phyloP scores from a whole-genome alignment of 2,329 filamentous ascomycete genomes.

The Hymenoscyphus scutula region DNA sequence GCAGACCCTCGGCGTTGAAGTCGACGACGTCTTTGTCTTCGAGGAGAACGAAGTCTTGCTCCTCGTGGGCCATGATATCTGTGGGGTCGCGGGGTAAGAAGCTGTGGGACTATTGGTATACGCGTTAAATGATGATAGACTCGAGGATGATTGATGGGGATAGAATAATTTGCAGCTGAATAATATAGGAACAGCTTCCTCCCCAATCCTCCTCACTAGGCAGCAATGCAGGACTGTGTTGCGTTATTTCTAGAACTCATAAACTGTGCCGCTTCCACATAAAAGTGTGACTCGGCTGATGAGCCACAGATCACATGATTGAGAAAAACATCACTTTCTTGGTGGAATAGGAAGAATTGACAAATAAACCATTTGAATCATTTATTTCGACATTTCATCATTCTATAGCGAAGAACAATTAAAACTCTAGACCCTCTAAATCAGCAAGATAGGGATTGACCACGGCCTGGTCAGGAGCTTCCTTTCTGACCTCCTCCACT shows the following conservation, averaged over 20 bases:
- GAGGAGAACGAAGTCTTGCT: conserved; percentile 14
- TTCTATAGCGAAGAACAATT: too few species aligned
- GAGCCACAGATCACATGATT: too few species aligned
- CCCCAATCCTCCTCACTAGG: neutral
- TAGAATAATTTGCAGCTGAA: neutral
- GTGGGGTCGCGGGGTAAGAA: too few species aligned
- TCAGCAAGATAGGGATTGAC: too few species aligned
- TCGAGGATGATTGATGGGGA: neutral
- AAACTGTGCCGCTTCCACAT: neutral
- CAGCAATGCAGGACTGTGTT: neutral
- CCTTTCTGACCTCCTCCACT: neutral
- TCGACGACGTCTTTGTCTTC: conserved; percentile 12
- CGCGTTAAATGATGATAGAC: neutral
- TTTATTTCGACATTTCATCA: too few species aligned
- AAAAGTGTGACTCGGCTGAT: neutral
- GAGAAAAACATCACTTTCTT: too few species aligned
- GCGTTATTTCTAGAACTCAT: neutral
- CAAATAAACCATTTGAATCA: too few species aligned
- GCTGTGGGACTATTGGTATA: neutral
- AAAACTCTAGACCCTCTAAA: too few species aligned
- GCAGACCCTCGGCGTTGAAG: conserved; percentile 13
- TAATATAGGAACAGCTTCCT: too few species aligned
- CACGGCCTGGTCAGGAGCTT: neutral
- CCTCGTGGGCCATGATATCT: conserved; percentile 3
- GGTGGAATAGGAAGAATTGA: too few species aligned